phyloP scores from a whole-genome alignment of 148 eudicot genomes.

The Polygonum maritimum region DNA sequence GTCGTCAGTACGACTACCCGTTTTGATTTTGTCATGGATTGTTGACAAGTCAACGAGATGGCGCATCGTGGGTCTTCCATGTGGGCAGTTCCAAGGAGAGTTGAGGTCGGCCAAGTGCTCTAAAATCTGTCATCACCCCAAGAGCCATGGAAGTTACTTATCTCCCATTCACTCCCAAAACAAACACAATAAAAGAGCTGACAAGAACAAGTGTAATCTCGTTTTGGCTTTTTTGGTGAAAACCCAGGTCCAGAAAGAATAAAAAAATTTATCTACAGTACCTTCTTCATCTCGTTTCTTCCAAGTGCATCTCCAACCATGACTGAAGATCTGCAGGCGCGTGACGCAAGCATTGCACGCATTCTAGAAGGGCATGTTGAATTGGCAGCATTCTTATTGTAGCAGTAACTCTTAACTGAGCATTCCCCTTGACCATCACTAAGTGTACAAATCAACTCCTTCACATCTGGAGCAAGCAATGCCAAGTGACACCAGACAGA shows the following conservation, averaged over 20 bases:
- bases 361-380: constrained; percentile 92
- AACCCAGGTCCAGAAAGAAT: background rate
- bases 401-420: constrained; percentile 60
- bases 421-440: constrained; percentile 90
- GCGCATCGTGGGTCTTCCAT: constrained; percentile 98
- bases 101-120: constrained; percentile 71
- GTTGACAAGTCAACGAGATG: constrained; percentile 67
- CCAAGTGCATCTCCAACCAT: constrained; percentile 93
- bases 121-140: constrained; percentile 46
- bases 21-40: constrained; percentile 12
- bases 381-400: constrained; percentile 69
- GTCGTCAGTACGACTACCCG: background rate
- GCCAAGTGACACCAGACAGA: background rate
- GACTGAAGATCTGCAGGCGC: constrained; percentile 95
- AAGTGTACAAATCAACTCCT: constrained; percentile 84
- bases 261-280: constrained; percentile 11
- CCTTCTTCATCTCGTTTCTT: constrained; percentile 94
- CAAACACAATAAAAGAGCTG: background rate
- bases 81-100: constrained; percentile 99
- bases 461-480: constrained; percentile 47
- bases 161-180: background rate
- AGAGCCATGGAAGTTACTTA: background rate
- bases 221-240: too few species aligned
- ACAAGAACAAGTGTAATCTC: too few species aligned
- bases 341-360: constrained; percentile 95